Conservation (phyloP, 805 yeast species). For the Yarrowia sp. region DNA sequence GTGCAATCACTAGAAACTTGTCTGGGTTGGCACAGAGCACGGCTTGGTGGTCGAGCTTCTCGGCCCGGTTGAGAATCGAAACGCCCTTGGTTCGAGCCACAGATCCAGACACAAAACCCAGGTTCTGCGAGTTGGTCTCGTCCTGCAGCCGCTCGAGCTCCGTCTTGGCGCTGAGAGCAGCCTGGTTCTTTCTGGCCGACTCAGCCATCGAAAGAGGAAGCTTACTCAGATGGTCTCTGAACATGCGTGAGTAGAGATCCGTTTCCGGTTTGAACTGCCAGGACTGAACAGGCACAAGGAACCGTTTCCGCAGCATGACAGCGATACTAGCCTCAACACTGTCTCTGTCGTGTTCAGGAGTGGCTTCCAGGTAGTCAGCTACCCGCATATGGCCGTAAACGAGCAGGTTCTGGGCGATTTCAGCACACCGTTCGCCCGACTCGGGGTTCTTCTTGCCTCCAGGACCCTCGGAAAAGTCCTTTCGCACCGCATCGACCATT, state of each 20-base stretch:
- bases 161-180: conserved; percentile 61
- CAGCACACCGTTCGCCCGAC: conserved; percentile 56
- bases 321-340: conserved; percentile 51
- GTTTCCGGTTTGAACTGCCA: conserved; percentile 50
- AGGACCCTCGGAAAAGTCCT: conserved; percentile 36
- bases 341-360: conserved; percentile 48
- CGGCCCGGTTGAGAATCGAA: conserved; percentile 19
- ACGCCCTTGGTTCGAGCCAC: conserved; percentile 13
- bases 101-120: conserved; percentile 41
- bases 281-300: conserved; percentile 58
- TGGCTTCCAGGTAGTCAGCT: conserved; percentile 55
- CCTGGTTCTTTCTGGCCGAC: conserved; percentile 63
- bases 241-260: conserved; percentile 45
- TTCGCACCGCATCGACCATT: conserved; percentile 58
- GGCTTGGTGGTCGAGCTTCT: conserved; percentile 42
- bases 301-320: conserved; percentile 57
- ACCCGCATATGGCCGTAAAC: conserved; percentile 70
- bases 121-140: conserved; percentile 41
- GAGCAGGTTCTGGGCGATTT: conserved; percentile 72
- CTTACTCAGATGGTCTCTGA: conserved; percentile 42
- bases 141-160: conserved; percentile 42
- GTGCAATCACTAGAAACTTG: conserved; percentile 69
- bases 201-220: conserved; percentile 54
- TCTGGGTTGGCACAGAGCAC: conserved; percentile 68
- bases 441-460: conserved; percentile 49